Conservation (phyloP, 192 early-diverging fungal species). For the Linnemannia hyalina region DNA sequence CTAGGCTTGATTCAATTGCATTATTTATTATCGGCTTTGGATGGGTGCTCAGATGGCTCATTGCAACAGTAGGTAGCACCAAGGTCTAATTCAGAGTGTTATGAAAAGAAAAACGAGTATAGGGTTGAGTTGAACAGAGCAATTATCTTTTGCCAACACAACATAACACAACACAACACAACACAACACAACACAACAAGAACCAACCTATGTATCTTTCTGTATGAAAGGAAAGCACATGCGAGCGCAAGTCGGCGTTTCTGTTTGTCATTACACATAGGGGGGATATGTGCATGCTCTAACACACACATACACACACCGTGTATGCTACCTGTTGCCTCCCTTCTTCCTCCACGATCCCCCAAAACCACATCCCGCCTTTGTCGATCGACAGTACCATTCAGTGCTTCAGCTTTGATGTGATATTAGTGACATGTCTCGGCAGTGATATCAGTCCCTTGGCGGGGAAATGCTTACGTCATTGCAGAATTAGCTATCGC, state of each 20-base stretch:
- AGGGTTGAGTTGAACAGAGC: neutral
- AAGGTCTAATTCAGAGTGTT: constrained; percentile 2
- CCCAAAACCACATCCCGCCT: too few relatives aligned
- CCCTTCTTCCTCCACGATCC: too few relatives aligned
- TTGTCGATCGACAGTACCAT: too few relatives aligned
- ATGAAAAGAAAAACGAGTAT: neutral
- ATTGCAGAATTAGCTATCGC: too few relatives aligned
- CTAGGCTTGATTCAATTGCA: neutral
- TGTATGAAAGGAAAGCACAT: neutral
- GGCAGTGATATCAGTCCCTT: too few relatives aligned
- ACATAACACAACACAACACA: neutral
- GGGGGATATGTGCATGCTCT: neutral
- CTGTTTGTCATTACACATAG: neutral
- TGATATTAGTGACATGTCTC: too few relatives aligned
- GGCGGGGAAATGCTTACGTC: too few relatives aligned
- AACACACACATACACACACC: too few relatives aligned
- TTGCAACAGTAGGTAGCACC: neutral
- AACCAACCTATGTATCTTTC: neutral
- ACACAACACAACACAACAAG: neutral
- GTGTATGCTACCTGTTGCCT: too few relatives aligned
- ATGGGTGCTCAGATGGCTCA: constrained; percentile 7
- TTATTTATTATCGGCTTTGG: neutral
- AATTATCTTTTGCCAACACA: constrained; percentile 10
- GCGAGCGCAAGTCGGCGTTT: neutral
- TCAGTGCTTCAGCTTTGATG: too few relatives aligned